Conservation (phyloP, 2,329 filamentous ascomycete genomes). For the Pestalotiopsis sp. region DNA sequence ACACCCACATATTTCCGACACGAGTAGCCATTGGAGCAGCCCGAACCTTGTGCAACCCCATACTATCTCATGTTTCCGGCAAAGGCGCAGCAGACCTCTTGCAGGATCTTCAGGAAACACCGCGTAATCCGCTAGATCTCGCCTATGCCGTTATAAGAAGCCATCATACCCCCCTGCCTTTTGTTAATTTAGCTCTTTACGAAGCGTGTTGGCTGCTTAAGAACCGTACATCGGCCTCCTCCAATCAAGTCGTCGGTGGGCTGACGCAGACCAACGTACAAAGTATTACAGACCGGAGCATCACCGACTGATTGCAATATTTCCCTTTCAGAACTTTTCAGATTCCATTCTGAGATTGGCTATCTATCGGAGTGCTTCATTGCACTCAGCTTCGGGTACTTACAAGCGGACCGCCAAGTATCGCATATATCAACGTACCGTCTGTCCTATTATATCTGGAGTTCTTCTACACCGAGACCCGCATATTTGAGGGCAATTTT, state of each 20-base stretch:
- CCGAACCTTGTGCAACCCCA: slow-evolving; percentile 4
- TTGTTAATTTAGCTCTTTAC: neutral
- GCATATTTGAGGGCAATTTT: neutral
- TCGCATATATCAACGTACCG: neutral
- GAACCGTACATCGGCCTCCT: neutral
- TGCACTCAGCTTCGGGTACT: neutral
- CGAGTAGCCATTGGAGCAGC: slow-evolving; percentile 2
- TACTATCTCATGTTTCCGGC: neutral
- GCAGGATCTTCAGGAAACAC: slow-evolving; percentile 5
- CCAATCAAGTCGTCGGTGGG: neutral
- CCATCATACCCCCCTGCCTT: slow-evolving; percentile 3
- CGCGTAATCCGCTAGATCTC: neutral
- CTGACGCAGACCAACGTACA: neutral
- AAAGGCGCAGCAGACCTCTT: neutral
- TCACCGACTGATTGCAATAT: neutral
- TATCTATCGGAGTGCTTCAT: neutral
- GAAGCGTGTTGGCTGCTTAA: neutral
- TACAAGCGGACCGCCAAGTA: neutral
- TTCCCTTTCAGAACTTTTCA: neutral
- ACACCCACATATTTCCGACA: neutral
- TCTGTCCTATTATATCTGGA: neutral
- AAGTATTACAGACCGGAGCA: neutral
- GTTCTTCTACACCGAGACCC: neutral
- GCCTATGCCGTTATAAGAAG: slow-evolving; percentile 10
- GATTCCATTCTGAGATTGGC: neutral